These are phyloP conservation scores for Crucibulum laeve DNA, from an alignment of 768 basidiomycete species.

Conservation along the genomic window DNA sequence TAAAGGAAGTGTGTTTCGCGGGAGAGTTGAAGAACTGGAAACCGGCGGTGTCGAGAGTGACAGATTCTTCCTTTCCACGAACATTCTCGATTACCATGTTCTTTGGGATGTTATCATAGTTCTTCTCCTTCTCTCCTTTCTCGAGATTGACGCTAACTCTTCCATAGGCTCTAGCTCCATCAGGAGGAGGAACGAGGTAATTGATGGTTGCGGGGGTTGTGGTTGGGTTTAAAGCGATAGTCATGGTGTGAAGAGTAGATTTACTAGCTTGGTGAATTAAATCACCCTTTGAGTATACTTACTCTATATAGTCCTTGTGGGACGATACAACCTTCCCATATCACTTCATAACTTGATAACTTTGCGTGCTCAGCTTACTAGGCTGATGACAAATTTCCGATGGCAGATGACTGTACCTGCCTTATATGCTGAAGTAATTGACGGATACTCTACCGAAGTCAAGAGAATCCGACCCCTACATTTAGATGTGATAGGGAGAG, in stretches of 20 bases:
- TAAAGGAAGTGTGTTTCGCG: constrained; percentile 43
- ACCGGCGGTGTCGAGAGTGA: constrained; percentile 44
- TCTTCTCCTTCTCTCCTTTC: constrained; percentile 29
- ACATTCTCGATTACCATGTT: constrained; percentile 46
- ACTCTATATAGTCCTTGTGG: no score
- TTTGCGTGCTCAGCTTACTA: no score
- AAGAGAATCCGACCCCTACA: no score
- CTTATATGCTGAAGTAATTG: no score
- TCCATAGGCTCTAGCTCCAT: constrained; percentile 36
- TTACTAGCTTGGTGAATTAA: no score
- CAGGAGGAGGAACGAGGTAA: constrained; percentile 33
- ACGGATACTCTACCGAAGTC: no score
- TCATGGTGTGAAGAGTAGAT: no score
- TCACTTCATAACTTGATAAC: no score
- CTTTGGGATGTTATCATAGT: constrained; percentile 22
- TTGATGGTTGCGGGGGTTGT: constrained; percentile 24
- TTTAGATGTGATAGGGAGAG: no score
- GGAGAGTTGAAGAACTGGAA: constrained; percentile 40
- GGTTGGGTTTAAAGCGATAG: constrained; percentile 8
- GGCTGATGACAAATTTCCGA: no score
- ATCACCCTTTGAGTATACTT: background rate
- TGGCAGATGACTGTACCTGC: no score
- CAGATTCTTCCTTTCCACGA: constrained; percentile 42
- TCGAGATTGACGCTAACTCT: constrained; percentile 26
- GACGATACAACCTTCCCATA: no score